Evolutionary conservation across 108 stramenopile genomes (phyloP), one percentile per base, ranked within the genome.

Genomic region (Cyclotella kingstonii): DNA sequence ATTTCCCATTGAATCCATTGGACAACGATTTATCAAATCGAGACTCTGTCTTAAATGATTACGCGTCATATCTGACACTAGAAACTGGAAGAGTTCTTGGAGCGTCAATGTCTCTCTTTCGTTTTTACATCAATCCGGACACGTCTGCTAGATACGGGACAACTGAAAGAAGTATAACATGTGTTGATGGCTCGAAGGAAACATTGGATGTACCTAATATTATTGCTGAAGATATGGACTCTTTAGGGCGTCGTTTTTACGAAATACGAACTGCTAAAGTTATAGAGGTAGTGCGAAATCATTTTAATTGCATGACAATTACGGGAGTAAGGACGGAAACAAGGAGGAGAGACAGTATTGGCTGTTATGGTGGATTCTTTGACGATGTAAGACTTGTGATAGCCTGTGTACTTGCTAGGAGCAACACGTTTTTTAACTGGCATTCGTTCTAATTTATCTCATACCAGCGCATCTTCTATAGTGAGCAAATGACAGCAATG

Each of bases 181-280:
- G 75, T 36, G 75, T 71, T 3, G 70, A 76, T 43, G 75, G 75
- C 2, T 42, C 54, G 1, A 45, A 50, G 30, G 75, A 76, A 45
- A 66, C 55, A 5, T 38, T 76, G 23, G 44, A 63, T 18, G 60
- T 72, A 42, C 62, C 71, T 1, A 72, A 72, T 28, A 53, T 64
- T 28, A 64, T 72, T 21, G 30, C 26, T 26, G 71, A 72, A 46
- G 41, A 33, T 21, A 27, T 54, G 19, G 48, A 58, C 39, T 26
- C 34, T 31, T 25, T n/a, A 10, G 71, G 63, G 0, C 44, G 59
- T 46, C 45, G 44, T 34, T 63, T 38, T 35, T 72, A 57, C 21
- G 82, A 87, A 65, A 63, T 90, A 30, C 80, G 85, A n/a, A 90
- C 86, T 5, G 86, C 89, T 8, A 83, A 76, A 21, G 84, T 87